Conservation (phyloP, 352 stramenopile species). For the Globisporangium cederbergense region DNA sequence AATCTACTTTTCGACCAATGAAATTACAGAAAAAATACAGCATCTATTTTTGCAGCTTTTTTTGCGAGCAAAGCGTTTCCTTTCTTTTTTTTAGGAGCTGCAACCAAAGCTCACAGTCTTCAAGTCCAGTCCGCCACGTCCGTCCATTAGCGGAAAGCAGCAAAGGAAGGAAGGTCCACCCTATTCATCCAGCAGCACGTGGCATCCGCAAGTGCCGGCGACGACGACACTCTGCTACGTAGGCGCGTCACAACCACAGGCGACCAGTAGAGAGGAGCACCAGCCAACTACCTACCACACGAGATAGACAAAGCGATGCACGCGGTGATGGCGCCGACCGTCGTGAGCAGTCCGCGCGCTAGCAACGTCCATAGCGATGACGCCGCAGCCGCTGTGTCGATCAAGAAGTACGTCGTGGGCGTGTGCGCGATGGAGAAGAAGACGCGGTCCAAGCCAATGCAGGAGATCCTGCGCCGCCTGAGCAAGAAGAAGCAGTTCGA, state of each 20-base stretch:
- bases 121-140: slow-evolving; percentile 6
- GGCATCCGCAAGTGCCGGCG: too few relatives aligned
- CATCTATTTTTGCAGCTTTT: slow-evolving; percentile 1
- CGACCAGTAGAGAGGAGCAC: too few relatives aligned
- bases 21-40: too few relatives aligned
- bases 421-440: slow-evolving; percentile 99
- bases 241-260: too few relatives aligned
- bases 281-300: too few relatives aligned
- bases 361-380: slow-evolving; percentile 5
- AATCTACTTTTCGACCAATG: not conserved
- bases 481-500: slow-evolving; percentile 93
- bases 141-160: slow-evolving; percentile 1
- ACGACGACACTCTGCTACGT: too few relatives aligned
- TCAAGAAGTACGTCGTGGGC: slow-evolving; percentile 87
- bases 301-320: not conserved
- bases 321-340: slow-evolving; percentile 3
- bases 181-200: not conserved
- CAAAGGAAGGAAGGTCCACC: slow-evolving; percentile 3
- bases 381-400: not conserved
- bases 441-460: slow-evolving; percentile 95
- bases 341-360: slow-evolving; percentile 1
- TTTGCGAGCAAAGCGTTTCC: too few relatives aligned
- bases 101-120: not conserved
- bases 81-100: not conserved
- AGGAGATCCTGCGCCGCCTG: slow-evolving; percentile 93